Conservation (phyloP, 2,329 filamentous ascomycete genomes). For the Mycosphaerella arachidis region DNA sequence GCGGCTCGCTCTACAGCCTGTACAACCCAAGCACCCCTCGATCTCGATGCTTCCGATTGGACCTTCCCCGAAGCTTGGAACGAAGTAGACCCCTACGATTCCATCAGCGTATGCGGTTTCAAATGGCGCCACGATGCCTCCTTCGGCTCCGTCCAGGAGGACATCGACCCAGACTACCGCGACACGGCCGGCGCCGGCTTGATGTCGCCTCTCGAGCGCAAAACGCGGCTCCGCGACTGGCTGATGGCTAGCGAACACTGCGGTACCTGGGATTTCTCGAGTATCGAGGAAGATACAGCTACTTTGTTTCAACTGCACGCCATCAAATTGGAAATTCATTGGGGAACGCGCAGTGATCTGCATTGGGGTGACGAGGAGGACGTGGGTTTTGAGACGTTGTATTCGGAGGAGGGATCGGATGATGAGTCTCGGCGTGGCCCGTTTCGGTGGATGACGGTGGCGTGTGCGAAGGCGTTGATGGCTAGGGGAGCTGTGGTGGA, state of each 20-base stretch:
- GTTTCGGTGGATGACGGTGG: no score
- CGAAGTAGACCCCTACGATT: background rate
- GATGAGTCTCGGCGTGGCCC: background rate
- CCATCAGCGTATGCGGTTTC: background rate
- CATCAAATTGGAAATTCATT: background rate
- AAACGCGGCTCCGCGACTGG: background rate
- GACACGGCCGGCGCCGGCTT: background rate
- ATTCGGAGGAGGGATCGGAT: background rate
- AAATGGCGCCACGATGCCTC: background rate
- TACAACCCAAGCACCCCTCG: background rate
- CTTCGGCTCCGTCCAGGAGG: background rate
- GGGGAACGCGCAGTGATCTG: background rate
- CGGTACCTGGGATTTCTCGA: background rate
- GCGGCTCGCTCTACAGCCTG: background rate
- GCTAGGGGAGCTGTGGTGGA: no score
- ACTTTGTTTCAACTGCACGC: background rate
- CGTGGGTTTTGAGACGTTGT: background rate
- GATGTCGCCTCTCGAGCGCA: background rate
- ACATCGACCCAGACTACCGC: background rate
- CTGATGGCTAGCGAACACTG: background rate
- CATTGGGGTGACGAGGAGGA: background rate
- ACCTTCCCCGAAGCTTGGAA: no score
- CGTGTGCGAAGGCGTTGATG: no score
- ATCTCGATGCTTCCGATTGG: background rate
- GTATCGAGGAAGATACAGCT: background rate